Evolutionary conservation across 306 rosid species (phyloP).

Genomic region (Pueraria montana): DNA sequence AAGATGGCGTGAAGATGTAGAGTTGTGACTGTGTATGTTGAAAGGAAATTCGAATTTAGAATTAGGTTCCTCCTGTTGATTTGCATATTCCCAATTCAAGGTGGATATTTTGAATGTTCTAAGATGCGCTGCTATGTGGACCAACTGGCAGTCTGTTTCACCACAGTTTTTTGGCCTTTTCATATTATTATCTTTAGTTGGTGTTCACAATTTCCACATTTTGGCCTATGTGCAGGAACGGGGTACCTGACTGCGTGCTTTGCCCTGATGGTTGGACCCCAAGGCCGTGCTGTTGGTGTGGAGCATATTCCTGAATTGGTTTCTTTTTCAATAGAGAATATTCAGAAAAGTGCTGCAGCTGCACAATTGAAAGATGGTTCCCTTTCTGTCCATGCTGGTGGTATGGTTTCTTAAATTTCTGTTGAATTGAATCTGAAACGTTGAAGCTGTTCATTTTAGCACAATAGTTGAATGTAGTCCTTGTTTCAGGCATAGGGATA

Average conservation of each 20-base stretch:
- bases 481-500: constrained; percentile 27
- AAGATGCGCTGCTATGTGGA: neutral
- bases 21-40: neutral
- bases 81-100: neutral
- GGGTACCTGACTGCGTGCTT: constrained; percentile 98
- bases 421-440: constrained; percentile 36
- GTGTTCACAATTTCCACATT: constrained; percentile 7
- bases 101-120: constrained; percentile 22
- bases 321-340: constrained; percentile 73
- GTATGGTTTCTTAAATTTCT: constrained; percentile 61
- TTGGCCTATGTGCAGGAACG: constrained; percentile 68
- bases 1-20: constrained; percentile 33
- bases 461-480: constrained; percentile 27
- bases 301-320: constrained; percentile 97
- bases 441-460: constrained; percentile 31
- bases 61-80: constrained; percentile 17
- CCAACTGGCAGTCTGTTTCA: neutral
- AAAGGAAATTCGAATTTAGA: neutral
- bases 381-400: constrained; percentile 81
- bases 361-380: constrained; percentile 76
- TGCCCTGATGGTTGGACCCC: constrained; percentile 92
- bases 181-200: neutral
- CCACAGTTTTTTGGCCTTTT: neutral
- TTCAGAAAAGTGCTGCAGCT: constrained; percentile 91
- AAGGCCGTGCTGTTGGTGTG: constrained; percentile 87